Conservation (phyloP, 2,329 filamentous ascomycete genomes). For the Colletotrichum sp. region DNA sequence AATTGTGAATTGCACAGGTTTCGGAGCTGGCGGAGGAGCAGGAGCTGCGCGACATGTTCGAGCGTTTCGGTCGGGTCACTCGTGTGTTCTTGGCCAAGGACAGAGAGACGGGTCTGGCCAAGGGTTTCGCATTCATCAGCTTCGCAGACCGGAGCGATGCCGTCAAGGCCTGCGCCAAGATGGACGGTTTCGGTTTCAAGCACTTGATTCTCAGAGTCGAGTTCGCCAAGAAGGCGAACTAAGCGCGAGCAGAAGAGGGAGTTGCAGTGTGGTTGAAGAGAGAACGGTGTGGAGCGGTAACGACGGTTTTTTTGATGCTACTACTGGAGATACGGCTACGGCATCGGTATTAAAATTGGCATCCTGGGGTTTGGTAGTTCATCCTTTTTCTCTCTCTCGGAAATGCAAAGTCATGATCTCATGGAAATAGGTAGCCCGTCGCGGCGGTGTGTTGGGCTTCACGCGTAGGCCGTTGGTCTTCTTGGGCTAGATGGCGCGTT, state of each 20-base stretch:
- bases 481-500: not conserved
- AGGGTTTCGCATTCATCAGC: constrained; percentile 99
- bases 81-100: constrained; percentile 98
- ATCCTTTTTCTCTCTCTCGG: constrained; percentile 9
- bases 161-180: constrained; percentile 91
- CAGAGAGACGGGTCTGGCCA: constrained; percentile 92
- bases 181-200: constrained; percentile 94
- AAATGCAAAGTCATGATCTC: constrained; percentile 18
- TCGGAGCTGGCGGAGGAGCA: constrained; percentile 96
- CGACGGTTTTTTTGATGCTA: constrained; percentile 16
- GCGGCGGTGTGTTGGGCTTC: not conserved
- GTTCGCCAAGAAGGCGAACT: constrained; percentile 78
- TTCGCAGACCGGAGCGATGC: constrained; percentile 91
- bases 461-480: not conserved
- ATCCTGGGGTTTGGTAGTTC: constrained; percentile 20
- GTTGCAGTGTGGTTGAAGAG: not conserved
- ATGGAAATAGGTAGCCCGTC: not conserved
- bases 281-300: not conserved
- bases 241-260: constrained; percentile 10
- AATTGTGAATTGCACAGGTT: constrained; percentile 60
- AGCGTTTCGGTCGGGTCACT: constrained; percentile 94
- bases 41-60: constrained; percentile 97
- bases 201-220: constrained; percentile 87
- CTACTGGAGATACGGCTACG: constrained; percentile 21
- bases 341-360: constrained; percentile 20